phyloP scores from a whole-genome alignment of 805 yeast genomes.

The Barnettozyma siamensis region DNA sequence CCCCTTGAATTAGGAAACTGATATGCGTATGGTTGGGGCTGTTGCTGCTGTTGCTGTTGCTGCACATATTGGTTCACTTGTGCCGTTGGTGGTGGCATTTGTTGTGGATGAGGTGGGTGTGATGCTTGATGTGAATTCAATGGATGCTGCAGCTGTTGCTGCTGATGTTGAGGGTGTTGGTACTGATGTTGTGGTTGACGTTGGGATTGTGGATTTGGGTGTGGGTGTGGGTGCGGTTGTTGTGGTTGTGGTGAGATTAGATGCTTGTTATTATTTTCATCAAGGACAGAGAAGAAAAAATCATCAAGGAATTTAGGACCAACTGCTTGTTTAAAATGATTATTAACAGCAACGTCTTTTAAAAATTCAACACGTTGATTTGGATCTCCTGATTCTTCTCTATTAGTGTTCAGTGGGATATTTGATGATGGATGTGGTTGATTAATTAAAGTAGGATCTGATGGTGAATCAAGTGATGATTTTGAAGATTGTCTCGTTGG shows the following conservation, averaged over 20 bases:
- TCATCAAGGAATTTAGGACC: slow-evolving; percentile 21
- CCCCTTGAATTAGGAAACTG: too few relatives aligned
- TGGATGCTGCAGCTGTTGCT: too few relatives aligned
- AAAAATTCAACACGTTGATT: slow-evolving; percentile 12
- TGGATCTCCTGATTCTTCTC: neutral
- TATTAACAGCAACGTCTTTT: slow-evolving; percentile 15
- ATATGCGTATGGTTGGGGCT: too few relatives aligned
- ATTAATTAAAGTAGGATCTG: neutral
- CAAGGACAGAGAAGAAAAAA: slow-evolving; percentile 17
- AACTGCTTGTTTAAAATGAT: slow-evolving; percentile 10
- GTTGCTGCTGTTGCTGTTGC: too few relatives aligned
- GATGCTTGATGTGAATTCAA: too few relatives aligned
- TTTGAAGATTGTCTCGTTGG: neutral
- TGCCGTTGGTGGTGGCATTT: too few relatives aligned
- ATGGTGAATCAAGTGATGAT: slow-evolving; percentile 1
- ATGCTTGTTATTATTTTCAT: slow-evolving; percentile 3
- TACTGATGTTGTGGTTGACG: too few relatives aligned
- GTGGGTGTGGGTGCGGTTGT: neutral
- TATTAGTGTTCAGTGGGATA: neutral
- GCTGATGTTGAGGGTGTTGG: too few relatives aligned
- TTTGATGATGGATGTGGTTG: neutral
- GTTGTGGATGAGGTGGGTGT: too few relatives aligned
- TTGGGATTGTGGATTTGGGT: too few relatives aligned
- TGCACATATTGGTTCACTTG: too few relatives aligned
- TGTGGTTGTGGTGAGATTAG: neutral